Conservation (phyloP, 2,329 filamentous ascomycete species). For the Fusarium torreyae region DNA sequence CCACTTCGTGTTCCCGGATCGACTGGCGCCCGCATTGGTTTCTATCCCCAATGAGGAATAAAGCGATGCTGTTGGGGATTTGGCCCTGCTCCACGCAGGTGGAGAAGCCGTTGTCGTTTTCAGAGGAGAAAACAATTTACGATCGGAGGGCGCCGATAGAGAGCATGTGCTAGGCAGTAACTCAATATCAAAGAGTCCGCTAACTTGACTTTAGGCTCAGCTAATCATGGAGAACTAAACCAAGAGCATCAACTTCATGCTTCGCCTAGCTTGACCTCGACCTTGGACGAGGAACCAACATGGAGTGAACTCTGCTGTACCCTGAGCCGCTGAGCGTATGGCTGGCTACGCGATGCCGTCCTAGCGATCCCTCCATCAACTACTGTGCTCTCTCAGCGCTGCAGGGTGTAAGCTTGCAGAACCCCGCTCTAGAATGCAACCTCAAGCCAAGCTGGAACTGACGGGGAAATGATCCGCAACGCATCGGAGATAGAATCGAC, state of each 20-base stretch:
- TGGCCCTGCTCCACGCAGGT: constrained; percentile 13
- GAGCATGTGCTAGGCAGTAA: neutral
- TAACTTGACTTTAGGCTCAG: constrained; percentile 12
- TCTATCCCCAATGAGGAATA: constrained; percentile 14
- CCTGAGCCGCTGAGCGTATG: neutral
- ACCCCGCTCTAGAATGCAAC: constrained; percentile 44
- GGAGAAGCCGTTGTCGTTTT: neutral
- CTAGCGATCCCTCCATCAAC: constrained; percentile 22
- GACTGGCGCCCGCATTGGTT: constrained; percentile 22
- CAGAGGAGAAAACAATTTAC: neutral
- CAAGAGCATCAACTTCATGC: constrained; percentile 15
- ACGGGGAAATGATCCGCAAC: constrained; percentile 43
- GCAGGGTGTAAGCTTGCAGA: constrained; percentile 25
- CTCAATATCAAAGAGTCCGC: constrained; percentile 8
- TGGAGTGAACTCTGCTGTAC: constrained; percentile 12
- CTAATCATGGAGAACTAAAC: constrained; percentile 19
- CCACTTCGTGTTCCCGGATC: constrained; percentile 37
- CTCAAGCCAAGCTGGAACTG: constrained; percentile 14
- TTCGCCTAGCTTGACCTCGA: neutral
- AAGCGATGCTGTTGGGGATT: constrained; percentile 11
- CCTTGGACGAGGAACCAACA: neutral
- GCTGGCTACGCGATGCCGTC: constrained; percentile 20
- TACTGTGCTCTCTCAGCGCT: neutral
- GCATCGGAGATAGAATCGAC: constrained; percentile 33
- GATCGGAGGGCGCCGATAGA: constrained; percentile 39